Conservation (phyloP, 2,329 filamentous ascomycete species). For the Zasmidium cellare region DNA sequence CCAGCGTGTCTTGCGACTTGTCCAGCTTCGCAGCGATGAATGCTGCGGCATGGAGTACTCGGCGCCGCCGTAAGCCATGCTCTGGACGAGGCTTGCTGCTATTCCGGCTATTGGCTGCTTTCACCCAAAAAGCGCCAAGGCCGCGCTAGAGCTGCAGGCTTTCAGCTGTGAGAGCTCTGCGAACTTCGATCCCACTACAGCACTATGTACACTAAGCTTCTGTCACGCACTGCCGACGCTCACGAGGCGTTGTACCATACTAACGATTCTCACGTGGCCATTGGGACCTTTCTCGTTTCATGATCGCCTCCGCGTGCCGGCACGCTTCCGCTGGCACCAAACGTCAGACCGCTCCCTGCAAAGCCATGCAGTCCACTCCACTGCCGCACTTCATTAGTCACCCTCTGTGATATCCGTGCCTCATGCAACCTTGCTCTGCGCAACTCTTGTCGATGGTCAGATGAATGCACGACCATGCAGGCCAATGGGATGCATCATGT, state of each 20-base stretch:
- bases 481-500: slow-evolving; percentile 13
- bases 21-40: slow-evolving; percentile 1
- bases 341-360: not conserved
- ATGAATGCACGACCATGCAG: slow-evolving; percentile 8
- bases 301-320: slow-evolving; percentile 1
- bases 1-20: not conserved
- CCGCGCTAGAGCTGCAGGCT: not conserved
- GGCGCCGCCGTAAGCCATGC: slow-evolving; percentile 5
- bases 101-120: slow-evolving; percentile 1
- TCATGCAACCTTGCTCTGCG: not conserved
- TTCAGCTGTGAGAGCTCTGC: slow-evolving; percentile 16
- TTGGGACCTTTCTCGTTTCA: slow-evolving; percentile 1
- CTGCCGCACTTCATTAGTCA: slow-evolving; percentile 11
- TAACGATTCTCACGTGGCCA: slow-evolving; percentile 18
- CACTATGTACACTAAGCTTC: slow-evolving; percentile 16
- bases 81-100: not conserved
- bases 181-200: slow-evolving; percentile 14
- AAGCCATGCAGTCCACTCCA: not conserved
- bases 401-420: not conserved
- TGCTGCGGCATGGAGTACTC: slow-evolving; percentile 2
- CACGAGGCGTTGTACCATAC: slow-evolving; percentile 25
- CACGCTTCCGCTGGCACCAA: not conserved
- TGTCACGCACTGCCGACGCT: slow-evolving; percentile 16
- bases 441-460: slow-evolving; percentile 15
- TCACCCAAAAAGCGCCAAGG: too few relatives aligned